Percentiles rank a stretch among this genome's conserved stretches.
Evolutionary conservation across 2,329 filamentous ascomycete species (phyloP).

Genomic region (Sporothrix phasma): DNA sequence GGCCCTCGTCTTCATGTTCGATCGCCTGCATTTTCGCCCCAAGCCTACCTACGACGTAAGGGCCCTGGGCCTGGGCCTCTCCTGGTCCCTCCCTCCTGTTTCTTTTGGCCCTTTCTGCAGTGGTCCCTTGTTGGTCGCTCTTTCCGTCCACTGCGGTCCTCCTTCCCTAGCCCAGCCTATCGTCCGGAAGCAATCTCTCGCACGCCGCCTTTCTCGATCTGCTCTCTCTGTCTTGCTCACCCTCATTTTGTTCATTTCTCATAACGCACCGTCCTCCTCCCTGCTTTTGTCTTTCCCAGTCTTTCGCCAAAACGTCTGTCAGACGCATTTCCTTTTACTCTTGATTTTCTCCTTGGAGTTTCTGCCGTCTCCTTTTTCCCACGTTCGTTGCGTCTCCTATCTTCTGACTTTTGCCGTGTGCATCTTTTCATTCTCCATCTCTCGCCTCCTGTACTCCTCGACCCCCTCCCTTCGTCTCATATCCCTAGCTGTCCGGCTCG

Average conservation of each 20-base stretch:
- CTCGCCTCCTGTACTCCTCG: background rate
- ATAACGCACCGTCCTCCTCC: slow-evolving; percentile 3
- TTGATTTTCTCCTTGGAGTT: background rate
- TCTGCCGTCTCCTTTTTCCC: background rate
- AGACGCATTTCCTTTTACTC: background rate
- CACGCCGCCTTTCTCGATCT: slow-evolving; percentile 9
- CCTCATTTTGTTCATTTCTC: slow-evolving; percentile 6
- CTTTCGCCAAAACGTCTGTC: background rate
- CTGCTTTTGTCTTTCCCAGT: background rate
- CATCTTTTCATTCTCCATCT: background rate
- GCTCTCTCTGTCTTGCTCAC: background rate
- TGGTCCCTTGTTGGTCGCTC: no score
- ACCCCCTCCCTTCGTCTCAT: slow-evolving; percentile 6
- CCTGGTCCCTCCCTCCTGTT: background rate
- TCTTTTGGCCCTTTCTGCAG: no score
- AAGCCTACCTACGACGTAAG: no score
- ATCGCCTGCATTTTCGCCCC: background rate
- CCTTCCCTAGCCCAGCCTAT: slow-evolving; percentile 2
- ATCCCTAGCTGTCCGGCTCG: background rate
- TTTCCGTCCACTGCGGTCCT: background rate
- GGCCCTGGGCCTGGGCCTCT: background rate
- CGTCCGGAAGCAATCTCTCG: slow-evolving; percentile 12
- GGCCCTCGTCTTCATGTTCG: background rate
- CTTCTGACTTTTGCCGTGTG: background rate
- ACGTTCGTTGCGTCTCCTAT: background rate